These are phyloP conservation scores for Ziziphus jujuba DNA, from an alignment of 306 rosid species.

Conservation along the genomic window DNA sequence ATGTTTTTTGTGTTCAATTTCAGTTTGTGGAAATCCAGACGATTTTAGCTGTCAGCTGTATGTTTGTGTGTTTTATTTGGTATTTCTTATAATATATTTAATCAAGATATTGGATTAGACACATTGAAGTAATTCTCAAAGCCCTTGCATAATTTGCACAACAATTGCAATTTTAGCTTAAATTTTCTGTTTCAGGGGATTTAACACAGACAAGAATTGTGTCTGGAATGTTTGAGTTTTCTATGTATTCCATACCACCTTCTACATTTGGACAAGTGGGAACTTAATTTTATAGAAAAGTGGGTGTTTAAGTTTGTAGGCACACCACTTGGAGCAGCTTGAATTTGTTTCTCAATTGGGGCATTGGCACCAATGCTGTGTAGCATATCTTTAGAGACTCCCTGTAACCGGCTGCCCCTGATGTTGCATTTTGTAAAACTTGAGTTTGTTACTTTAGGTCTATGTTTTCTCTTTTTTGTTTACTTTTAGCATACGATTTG, in stretches of 20 bases:
- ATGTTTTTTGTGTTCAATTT: not conserved
- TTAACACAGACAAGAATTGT: slow-evolving; percentile 1
- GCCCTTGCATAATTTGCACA: not conserved
- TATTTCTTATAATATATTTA: not conserved
- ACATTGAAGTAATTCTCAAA: not conserved
- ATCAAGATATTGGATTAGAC: not conserved
- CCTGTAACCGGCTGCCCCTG: too few relatives aligned
- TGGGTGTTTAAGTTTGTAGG: too few relatives aligned
- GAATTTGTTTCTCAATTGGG: too few relatives aligned
- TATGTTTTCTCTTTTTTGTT: too few relatives aligned
- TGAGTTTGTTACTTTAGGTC: too few relatives aligned
- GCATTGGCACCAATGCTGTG: too few relatives aligned
- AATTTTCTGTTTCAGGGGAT: slow-evolving; percentile 1
- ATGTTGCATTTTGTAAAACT: too few relatives aligned
- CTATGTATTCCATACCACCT: not conserved
- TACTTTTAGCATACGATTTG: not conserved
- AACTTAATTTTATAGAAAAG: too few relatives aligned
- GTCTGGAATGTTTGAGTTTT: not conserved
- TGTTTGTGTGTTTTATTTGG: not conserved
- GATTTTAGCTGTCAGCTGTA: not conserved
- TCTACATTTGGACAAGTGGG: not conserved
- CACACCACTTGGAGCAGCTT: too few relatives aligned
- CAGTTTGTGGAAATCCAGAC: not conserved
- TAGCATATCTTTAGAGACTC: too few relatives aligned
- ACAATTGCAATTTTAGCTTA: not conserved